These are phyloP conservation scores for Sporothrix mexicana DNA, from an alignment of 2,329 filamentous ascomycete genomes.

Conservation along the genomic window DNA sequence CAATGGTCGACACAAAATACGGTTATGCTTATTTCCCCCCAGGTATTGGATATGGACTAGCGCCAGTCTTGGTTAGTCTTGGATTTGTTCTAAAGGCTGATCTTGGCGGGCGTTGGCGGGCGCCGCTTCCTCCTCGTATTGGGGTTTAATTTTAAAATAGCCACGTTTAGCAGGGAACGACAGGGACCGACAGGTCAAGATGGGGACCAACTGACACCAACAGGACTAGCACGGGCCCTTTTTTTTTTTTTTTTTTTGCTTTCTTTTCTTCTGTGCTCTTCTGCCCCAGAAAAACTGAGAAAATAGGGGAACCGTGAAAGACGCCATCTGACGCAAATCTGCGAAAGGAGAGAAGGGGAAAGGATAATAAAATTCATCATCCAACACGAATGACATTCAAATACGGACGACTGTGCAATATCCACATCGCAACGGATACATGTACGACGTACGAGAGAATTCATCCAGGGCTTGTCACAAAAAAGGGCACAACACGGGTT, in stretches of 20 bases:
- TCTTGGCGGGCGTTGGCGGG: conserved; percentile 3
- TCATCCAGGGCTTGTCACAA: too few species aligned
- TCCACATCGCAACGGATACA: too few species aligned
- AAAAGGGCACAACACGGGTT: neutral
- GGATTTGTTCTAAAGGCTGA: too few species aligned
- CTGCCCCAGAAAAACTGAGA: neutral
- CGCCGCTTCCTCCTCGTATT: conserved; percentile 12
- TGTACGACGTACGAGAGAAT: neutral
- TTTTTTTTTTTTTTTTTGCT: neutral
- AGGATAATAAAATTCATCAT: neutral
- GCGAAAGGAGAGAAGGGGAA: too few species aligned
- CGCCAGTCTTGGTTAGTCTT: neutral
- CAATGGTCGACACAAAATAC: neutral
- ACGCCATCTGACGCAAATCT: conserved; percentile 4
- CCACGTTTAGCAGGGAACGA: neutral
- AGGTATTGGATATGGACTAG: neutral
- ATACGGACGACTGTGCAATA: neutral
- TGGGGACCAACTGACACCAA: neutral
- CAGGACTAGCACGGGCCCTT: conserved; percentile 10
- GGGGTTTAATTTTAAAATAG: conserved; percentile 21
- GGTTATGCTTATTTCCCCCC: conserved; percentile 27
- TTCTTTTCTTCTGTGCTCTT: neutral
- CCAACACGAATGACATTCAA: neutral
- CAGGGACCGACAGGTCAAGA: neutral
- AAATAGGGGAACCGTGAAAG: neutral